Percentiles rank a stretch among this genome's conserved stretches.
Evolutionary conservation across 1,284 basidiomycete genomes (phyloP).

Genomic region (Puccinia novopanici): DNA sequence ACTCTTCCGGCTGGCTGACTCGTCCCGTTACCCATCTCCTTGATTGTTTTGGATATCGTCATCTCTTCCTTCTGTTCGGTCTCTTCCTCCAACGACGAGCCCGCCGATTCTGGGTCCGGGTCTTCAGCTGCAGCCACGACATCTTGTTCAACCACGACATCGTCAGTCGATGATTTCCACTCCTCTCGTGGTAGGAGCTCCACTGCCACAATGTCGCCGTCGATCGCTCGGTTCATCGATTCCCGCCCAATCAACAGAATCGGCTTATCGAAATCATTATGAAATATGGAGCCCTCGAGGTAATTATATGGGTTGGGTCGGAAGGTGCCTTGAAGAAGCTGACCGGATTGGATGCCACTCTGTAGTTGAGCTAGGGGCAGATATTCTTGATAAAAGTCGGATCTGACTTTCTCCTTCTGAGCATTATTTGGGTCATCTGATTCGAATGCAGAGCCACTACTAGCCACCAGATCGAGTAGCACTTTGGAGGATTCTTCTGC

Average conservation of each 20-base stretch:
- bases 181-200: conserved; percentile 82
- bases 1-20: conserved; percentile 48
- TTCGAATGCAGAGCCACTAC: conserved; percentile 63
- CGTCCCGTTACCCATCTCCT: not conserved
- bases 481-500: conserved; percentile 64
- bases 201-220: conserved; percentile 90
- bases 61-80: conserved; percentile 58
- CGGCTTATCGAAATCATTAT: conserved; percentile 72
- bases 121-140: conserved; percentile 81
- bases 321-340: conserved; percentile 88
- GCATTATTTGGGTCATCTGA: conserved; percentile 54
- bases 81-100: conserved; percentile 34
- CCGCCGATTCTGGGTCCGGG: conserved; percentile 64
- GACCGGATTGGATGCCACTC: conserved; percentile 81
- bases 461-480: conserved; percentile 77
- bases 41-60: conserved; percentile 55
- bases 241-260: conserved; percentile 84
- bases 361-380: conserved; percentile 72
- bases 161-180: conserved; percentile 90
- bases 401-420: conserved; percentile 21
- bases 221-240: conserved; percentile 91
- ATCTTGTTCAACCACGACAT: conserved; percentile 75
- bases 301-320: conserved; percentile 96
- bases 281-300: conserved; percentile 83
- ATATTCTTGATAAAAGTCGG: conserved; percentile 67